A percentile compares a stretch with the other conserved stretches of the same genome.
These are phyloP conservation scores for Claviceps capensis DNA, from an alignment of 2,329 filamentous ascomycete species.

Conservation along the genomic window DNA sequence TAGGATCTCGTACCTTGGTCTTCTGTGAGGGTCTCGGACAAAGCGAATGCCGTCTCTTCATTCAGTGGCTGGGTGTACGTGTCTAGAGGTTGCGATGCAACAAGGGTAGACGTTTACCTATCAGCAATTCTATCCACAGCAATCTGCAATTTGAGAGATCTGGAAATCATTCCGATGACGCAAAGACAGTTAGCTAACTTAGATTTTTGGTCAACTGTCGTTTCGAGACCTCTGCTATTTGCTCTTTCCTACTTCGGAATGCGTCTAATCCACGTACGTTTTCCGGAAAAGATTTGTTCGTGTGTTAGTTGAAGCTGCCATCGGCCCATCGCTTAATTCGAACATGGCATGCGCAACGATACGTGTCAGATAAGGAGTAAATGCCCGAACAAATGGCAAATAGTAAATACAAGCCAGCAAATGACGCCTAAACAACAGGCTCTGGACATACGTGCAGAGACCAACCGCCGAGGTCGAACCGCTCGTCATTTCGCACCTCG, in stretches of 20 bases:
- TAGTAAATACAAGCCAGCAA: background rate
- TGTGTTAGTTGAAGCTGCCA: too few species aligned
- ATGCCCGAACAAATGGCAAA: background rate
- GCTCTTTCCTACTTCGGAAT: background rate
- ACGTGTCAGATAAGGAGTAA: too few species aligned
- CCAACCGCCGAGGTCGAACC: background rate
- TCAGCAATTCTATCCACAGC: background rate
- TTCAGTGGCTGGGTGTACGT: background rate
- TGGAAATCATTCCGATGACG: background rate
- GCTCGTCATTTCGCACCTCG: constrained; percentile 1
- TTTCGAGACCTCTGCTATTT: background rate
- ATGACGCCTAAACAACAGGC: too few species aligned
- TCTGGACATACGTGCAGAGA: background rate
- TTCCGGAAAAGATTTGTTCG: background rate
- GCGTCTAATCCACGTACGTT: background rate
- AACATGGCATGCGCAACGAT: too few species aligned
- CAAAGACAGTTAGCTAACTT: background rate
- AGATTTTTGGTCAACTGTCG: background rate
- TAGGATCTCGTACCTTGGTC: background rate
- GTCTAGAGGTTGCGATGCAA: background rate
- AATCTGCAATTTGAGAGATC: background rate
- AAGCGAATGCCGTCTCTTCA: background rate
- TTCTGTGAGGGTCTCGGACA: background rate
- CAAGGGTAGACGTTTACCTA: background rate
- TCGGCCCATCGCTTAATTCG: background rate